A percentile compares a stretch with the other conserved stretches of the same genome.
Evolutionary conservation across 2,329 filamentous ascomycete species (phyloP).

Genomic region (Colletotrichum higginsianum): DNA sequence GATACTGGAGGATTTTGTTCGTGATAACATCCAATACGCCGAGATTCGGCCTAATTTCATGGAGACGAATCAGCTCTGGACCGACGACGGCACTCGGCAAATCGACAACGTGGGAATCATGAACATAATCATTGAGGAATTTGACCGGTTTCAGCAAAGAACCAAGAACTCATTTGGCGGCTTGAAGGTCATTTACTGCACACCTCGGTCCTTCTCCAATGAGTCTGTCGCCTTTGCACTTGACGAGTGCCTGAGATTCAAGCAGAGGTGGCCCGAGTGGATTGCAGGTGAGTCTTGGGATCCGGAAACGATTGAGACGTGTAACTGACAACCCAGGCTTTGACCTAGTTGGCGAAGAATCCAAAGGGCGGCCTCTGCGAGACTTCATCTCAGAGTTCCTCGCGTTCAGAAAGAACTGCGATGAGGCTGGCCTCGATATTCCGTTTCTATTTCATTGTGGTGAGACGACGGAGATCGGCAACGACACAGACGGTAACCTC

Average conservation of each 20-base stretch:
- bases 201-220: slow-evolving; percentile 72
- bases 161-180: slow-evolving; percentile 68
- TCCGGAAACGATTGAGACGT: background rate
- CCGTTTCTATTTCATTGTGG: slow-evolving; percentile 85
- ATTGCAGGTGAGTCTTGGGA: slow-evolving; percentile 70
- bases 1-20: slow-evolving; percentile 73
- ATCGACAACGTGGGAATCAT: slow-evolving; percentile 73
- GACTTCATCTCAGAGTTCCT: slow-evolving; percentile 70
- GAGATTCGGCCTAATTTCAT: slow-evolving; percentile 81
- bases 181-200: slow-evolving; percentile 81
- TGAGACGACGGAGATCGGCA: slow-evolving; percentile 78
- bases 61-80: slow-evolving; percentile 72
- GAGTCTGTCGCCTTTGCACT: slow-evolving; percentile 66
- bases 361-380: slow-evolving; percentile 70
- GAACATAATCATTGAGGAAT: slow-evolving; percentile 70
- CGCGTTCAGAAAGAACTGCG: slow-evolving; percentile 69
- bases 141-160: slow-evolving; percentile 61
- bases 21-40: slow-evolving; percentile 79
- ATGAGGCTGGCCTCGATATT: slow-evolving; percentile 65
- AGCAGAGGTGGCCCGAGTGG: slow-evolving; percentile 68
- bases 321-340: slow-evolving; percentile 64
- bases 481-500: slow-evolving; percentile 76
- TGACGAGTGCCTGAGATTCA: slow-evolving; percentile 73
- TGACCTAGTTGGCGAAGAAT: slow-evolving; percentile 79
- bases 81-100: slow-evolving; percentile 66